These are phyloP conservation scores for Citrus sp. DNA, from an alignment of 345 rosid species.

Conservation along the genomic window DNA sequence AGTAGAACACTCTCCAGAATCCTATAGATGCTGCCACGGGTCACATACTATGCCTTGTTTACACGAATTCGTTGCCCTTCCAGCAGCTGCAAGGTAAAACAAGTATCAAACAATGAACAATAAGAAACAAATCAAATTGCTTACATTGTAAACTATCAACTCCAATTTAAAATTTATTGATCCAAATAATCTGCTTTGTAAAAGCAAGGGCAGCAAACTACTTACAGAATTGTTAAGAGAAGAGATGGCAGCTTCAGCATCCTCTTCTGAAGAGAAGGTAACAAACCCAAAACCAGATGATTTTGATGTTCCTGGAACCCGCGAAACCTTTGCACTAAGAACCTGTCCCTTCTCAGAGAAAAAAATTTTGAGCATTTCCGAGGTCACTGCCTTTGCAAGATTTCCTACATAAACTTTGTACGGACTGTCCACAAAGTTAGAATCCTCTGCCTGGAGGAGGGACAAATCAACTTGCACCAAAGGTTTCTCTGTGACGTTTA, in stretches of 20 bases:
- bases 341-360: constrained; percentile 80
- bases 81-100: constrained; percentile 45
- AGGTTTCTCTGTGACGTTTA: constrained; percentile 82
- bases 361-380: constrained; percentile 47
- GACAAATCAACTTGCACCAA: constrained; percentile 43
- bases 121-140: not conserved
- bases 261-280: constrained; percentile 74
- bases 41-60: constrained; percentile 55
- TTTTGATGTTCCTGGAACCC: constrained; percentile 81
- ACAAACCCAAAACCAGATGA: constrained; percentile 87
- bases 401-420: constrained; percentile 85
- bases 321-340: constrained; percentile 75
- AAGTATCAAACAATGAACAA: not conserved
- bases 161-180: not conserved
- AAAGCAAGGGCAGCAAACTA: constrained; percentile 9
- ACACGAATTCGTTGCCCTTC: constrained; percentile 88
- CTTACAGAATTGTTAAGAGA: constrained; percentile 77
- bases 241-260: constrained; percentile 70
- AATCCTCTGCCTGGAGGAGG: constrained; percentile 58
- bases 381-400: constrained; percentile 78
- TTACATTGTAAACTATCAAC: not conserved
- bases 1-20: constrained; percentile 2
- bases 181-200: not conserved
- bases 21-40: not conserved
- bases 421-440: constrained; percentile 65